Evolutionary conservation across 371 early-diverging fungal genomes (phyloP), one percentile per base, ranked within the genome.

Genomic region (Rhizopus arrhizus): DNA sequence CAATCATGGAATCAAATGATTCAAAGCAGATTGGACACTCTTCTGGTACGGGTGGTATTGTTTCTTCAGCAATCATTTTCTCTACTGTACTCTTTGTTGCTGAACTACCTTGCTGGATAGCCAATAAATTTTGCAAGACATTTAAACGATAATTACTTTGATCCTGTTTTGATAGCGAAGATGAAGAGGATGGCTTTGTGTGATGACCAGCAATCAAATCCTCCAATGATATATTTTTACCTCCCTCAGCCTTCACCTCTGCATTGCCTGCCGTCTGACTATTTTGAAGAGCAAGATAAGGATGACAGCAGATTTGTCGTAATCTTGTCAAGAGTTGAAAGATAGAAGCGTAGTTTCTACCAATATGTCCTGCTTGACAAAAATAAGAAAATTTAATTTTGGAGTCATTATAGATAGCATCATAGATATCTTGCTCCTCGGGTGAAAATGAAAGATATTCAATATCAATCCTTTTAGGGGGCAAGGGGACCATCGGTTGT

Each of bases 241-340:
- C 59, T 35, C 47, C 57, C 15, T 59, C 53, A 3, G 52, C 12
- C 66, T 59, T 34, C 36, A 65, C 34, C 51, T 58, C 38, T 13
- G 56, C 35, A 53, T 57, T 51, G 28, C 38, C 51, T 50, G 50
- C 56, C 45, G 46, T 54, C 43, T 38, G 64, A 58, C 56, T 46
- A 62, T 68, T 31, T 63, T 66, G 34, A 4, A 83, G 45, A 2
- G 80, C 81, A 15, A 88, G 60, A 42, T 79, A 68, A 1, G 88
- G 87, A 59, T 91, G 91, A 41, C 88, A 86, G 32, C 87, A 82
- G 0, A 80, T 80, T 68, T 91, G 91, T 4, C 91, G 76, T 58
- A 91, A 69, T 16, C 82, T 53, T 53, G 70, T 71, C 22, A 83
- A 42, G 8, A 88, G 63, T 34, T 80, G 81, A 33, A 84, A 77